These are phyloP conservation scores for Xylaria castorea DNA, from an alignment of 495 filamentous ascomycete genomes.

Conservation along the genomic window DNA sequence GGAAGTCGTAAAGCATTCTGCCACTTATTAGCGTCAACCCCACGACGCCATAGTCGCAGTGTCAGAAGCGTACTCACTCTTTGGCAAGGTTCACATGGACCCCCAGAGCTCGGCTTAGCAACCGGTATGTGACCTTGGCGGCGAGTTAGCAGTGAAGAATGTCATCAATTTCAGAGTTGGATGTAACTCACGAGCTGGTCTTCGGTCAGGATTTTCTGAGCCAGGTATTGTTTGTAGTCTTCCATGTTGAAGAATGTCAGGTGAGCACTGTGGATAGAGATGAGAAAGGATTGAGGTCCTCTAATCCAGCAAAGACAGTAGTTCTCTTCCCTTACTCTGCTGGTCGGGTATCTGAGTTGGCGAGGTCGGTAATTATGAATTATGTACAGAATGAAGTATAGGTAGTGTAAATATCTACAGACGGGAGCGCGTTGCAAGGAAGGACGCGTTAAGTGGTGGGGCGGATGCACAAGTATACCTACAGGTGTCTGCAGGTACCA, in stretches of 20 bases:
- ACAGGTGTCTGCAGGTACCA: background rate
- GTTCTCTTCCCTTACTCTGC: background rate
- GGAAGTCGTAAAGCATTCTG: slow-evolving; percentile 92
- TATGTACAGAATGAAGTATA: background rate
- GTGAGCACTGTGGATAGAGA: background rate
- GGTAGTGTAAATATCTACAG: background rate
- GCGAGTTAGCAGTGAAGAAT: slow-evolving; percentile 20
- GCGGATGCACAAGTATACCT: slow-evolving; percentile 16
- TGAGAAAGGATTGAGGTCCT: background rate
- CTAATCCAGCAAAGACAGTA: background rate
- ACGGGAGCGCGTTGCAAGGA: slow-evolving; percentile 8
- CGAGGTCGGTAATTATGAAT: background rate
- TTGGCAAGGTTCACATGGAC: slow-evolving; percentile 85
- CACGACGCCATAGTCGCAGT: slow-evolving; percentile 17
- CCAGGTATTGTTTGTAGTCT: slow-evolving; percentile 74
- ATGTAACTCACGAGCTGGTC: slow-evolving; percentile 68
- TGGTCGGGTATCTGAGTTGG: background rate
- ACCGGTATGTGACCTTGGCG: slow-evolving; percentile 80
- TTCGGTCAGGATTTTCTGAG: slow-evolving; percentile 77
- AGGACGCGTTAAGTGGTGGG: slow-evolving; percentile 46
- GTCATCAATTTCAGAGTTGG: slow-evolving; percentile 7
- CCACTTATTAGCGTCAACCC: background rate
- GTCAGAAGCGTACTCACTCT: slow-evolving; percentile 65
- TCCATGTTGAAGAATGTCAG: slow-evolving; percentile 44
- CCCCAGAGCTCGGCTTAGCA: slow-evolving; percentile 77